Evolutionary conservation across 495 filamentous ascomycete genomes (phyloP).

Genomic region (Platismatia glauca): DNA sequence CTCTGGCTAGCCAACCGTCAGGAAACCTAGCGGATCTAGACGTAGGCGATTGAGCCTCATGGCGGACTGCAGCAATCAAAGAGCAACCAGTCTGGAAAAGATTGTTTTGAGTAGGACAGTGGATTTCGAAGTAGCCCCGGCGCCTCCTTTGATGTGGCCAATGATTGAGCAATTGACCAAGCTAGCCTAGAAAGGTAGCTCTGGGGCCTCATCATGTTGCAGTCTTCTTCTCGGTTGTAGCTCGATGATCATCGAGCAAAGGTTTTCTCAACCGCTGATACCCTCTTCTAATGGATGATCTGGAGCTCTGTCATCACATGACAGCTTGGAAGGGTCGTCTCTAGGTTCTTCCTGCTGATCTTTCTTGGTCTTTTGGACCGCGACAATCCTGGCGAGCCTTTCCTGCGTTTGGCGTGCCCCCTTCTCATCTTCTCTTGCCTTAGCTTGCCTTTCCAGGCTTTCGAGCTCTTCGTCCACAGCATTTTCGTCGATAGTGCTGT

Average conservation of each 20-base stretch:
- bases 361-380: background rate
- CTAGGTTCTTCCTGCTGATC: background rate
- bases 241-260: conserved; percentile 26
- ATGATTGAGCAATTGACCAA: background rate
- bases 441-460: conserved; percentile 60
- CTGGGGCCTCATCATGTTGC: background rate
- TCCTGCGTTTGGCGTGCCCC: conserved; percentile 38
- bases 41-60: background rate
- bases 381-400: conserved; percentile 35
- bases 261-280: conserved; percentile 30
- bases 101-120: background rate
- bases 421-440: conserved; percentile 44
- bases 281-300: conserved; percentile 11
- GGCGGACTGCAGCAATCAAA: background rate
- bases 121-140: background rate
- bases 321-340: background rate
- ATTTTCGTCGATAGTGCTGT: conserved; percentile 58
- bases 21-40: background rate
- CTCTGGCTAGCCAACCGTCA: background rate
- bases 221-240: background rate
- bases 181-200: background rate
- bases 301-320: background rate
- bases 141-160: background rate
- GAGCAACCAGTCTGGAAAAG: background rate
- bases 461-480: conserved; percentile 88